Evolutionary conservation across 2,329 filamentous ascomycete species (phyloP).

Genomic region (Hymenoscyphus albidus): DNA sequence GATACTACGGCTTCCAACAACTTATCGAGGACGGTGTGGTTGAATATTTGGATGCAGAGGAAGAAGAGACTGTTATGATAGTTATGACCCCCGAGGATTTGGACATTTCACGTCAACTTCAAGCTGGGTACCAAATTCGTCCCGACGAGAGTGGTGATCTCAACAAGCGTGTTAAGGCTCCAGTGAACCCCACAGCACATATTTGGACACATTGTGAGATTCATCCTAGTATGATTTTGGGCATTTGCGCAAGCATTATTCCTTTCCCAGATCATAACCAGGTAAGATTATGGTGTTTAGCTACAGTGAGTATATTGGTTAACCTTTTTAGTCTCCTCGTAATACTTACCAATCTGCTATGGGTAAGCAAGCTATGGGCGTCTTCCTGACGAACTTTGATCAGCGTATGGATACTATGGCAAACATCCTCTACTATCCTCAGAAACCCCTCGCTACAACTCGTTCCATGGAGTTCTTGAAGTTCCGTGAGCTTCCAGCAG

Average conservation of each 20-base stretch:
- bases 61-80: slow-evolving; percentile 98
- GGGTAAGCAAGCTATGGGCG: slow-evolving; percentile 99
- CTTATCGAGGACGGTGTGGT: slow-evolving; percentile 81
- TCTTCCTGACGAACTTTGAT: slow-evolving; percentile 95
- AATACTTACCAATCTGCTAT: slow-evolving; percentile 99
- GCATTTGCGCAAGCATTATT: slow-evolving; percentile 98
- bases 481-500: slow-evolving; percentile 93
- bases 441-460: slow-evolving; percentile 94
- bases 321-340: slow-evolving; percentile 69
- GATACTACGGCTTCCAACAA: slow-evolving; percentile 83
- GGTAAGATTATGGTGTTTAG: slow-evolving; percentile 43
- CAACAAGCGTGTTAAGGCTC: slow-evolving; percentile 83
- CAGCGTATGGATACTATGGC: slow-evolving; percentile 99
- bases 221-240: slow-evolving; percentile 97
- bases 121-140: slow-evolving; percentile 57
- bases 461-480: slow-evolving; percentile 98
- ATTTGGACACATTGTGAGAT: slow-evolving; percentile 99
- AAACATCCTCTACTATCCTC: slow-evolving; percentile 97
- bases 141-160: slow-evolving; percentile 66
- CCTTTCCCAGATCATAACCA: slow-evolving; percentile 99
- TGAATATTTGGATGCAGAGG: slow-evolving; percentile 95
- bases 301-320: slow-evolving; percentile 33
- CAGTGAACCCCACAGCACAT: slow-evolving; percentile 80
- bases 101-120: slow-evolving; percentile 69
- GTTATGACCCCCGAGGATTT: slow-evolving; percentile 97